Conservation (phyloP, 768 basidiomycete genomes). For the Pulveroboletus sp. region DNA sequence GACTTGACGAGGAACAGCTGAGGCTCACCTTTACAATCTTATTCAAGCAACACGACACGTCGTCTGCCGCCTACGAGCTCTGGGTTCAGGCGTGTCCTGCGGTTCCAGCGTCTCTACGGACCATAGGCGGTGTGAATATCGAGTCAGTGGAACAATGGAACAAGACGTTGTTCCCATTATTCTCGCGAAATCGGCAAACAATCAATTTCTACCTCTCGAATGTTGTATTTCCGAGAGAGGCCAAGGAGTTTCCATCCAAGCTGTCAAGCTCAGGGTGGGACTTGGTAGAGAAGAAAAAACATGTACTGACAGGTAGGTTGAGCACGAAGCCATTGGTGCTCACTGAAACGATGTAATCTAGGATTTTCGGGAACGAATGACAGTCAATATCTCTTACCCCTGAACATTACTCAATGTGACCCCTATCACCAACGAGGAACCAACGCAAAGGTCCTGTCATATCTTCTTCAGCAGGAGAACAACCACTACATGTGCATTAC, state of each 20-base stretch:
- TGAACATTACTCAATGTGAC: too few species aligned
- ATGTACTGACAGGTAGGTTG: constrained; percentile 9
- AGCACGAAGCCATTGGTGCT: too few species aligned
- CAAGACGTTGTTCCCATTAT: constrained; percentile 30
- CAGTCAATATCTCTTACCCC: too few species aligned
- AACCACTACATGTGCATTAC: constrained; percentile 26
- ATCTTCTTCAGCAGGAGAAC: constrained; percentile 18
- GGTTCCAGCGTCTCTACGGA: constrained; percentile 31
- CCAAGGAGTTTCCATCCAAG: constrained; percentile 46
- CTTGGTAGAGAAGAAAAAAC: constrained; percentile 37
- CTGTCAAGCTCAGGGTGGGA: constrained; percentile 55
- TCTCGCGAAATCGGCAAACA: too few species aligned
- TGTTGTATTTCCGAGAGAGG: constrained; percentile 49
- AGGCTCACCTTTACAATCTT: constrained; percentile 36
- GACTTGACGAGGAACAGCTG: constrained; percentile 38
- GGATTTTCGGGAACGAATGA: constrained; percentile 58
- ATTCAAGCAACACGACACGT: constrained; percentile 40
- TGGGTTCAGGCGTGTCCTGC: constrained; percentile 30
- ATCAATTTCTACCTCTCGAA: too few species aligned
- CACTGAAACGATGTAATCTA: not conserved
- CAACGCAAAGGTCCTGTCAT: too few species aligned
- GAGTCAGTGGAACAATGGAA: constrained; percentile 35
- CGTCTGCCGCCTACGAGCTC: constrained; percentile 36
- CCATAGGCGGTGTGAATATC: constrained; percentile 42
- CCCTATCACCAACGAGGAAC: too few species aligned